A percentile compares a stretch with the other conserved stretches of the same genome.
Evolutionary conservation across 2,329 filamentous ascomycete genomes (phyloP).

Genomic region (Penicillium verrucosum): DNA sequence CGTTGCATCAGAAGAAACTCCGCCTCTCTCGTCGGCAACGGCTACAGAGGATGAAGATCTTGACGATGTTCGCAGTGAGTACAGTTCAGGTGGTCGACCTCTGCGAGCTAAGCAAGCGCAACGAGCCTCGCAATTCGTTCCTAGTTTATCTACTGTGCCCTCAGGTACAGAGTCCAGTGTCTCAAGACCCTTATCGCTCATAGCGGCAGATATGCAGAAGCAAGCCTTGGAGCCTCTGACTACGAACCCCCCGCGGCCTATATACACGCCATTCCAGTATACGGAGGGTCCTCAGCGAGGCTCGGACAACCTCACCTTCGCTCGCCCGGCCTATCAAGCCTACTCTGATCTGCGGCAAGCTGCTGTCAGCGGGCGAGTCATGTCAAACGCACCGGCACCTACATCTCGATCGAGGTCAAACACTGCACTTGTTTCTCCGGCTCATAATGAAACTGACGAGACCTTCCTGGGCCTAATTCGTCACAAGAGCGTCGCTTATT

Average conservation of each 20-base stretch:
- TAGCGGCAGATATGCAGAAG: slow-evolving; percentile 22
- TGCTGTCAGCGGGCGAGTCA: slow-evolving; percentile 43
- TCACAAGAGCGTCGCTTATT: slow-evolving; percentile 45
- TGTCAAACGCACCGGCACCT: slow-evolving; percentile 34
- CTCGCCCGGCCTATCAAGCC: slow-evolving; percentile 45
- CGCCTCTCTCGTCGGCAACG: background rate
- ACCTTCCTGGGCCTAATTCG: slow-evolving; percentile 49
- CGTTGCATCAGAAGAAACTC: slow-evolving; percentile 27
- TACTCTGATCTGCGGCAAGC: slow-evolving; percentile 48
- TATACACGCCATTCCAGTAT: slow-evolving; percentile 48
- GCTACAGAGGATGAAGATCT: slow-evolving; percentile 7
- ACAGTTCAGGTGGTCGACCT: slow-evolving; percentile 55
- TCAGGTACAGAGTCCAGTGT: slow-evolving; percentile 1
- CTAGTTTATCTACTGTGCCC: slow-evolving; percentile 11
- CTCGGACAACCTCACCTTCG: slow-evolving; percentile 38
- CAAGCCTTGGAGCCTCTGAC: slow-evolving; percentile 29
- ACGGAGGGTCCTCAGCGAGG: slow-evolving; percentile 42
- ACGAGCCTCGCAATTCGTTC: slow-evolving; percentile 12
- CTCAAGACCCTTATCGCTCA: background rate
- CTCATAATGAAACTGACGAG: slow-evolving; percentile 39
- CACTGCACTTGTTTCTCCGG: slow-evolving; percentile 18
- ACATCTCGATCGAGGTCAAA: slow-evolving; percentile 16
- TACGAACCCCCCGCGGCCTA: slow-evolving; percentile 39
- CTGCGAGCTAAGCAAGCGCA: slow-evolving; percentile 33
- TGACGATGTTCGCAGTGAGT: slow-evolving; percentile 35